Percentiles rank a stretch among this genome's conserved stretches.
phyloP scores from a whole-genome alignment of 306 rosid species.

The Inga leiocalycina region DNA sequence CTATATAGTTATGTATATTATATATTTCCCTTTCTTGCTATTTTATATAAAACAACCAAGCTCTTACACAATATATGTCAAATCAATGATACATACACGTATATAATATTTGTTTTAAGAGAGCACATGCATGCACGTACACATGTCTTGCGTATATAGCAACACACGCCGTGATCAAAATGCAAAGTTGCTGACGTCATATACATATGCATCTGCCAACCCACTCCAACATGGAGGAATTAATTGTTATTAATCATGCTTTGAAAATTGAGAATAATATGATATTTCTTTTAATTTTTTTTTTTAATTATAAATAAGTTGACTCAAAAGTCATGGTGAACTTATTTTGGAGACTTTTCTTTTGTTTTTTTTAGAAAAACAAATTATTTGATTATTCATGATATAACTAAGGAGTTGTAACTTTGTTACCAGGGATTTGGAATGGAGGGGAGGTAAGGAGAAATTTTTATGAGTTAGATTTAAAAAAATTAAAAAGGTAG shows the following conservation, averaged over 20 bases:
- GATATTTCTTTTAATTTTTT: not conserved
- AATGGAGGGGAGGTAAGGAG: too few species aligned
- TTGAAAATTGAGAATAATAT: not conserved
- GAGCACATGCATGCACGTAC: not conserved
- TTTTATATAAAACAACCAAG: not conserved
- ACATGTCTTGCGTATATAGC: not conserved
- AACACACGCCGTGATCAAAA: not conserved
- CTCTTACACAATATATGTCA: not conserved
- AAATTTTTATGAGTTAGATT: too few species aligned
- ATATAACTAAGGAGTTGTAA: too few species aligned
- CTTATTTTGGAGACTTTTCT: not conserved
- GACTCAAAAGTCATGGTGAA: not conserved
- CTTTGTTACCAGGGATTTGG: too few species aligned
- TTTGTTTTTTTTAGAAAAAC: not conserved
- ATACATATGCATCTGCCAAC: not conserved
- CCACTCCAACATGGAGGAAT: not conserved
- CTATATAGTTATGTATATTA: not conserved
- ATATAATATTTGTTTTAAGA: not conserved
- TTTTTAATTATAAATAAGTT: not conserved
- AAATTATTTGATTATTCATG: too few species aligned
- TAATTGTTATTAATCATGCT: not conserved
- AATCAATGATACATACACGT: not conserved
- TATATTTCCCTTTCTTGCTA: not conserved
- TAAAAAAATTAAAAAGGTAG: too few species aligned
- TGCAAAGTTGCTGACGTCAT: not conserved